These are phyloP conservation scores for Tetracentron sinense DNA, from an alignment of 164 flowering plant genomes.

Conservation along the genomic window DNA sequence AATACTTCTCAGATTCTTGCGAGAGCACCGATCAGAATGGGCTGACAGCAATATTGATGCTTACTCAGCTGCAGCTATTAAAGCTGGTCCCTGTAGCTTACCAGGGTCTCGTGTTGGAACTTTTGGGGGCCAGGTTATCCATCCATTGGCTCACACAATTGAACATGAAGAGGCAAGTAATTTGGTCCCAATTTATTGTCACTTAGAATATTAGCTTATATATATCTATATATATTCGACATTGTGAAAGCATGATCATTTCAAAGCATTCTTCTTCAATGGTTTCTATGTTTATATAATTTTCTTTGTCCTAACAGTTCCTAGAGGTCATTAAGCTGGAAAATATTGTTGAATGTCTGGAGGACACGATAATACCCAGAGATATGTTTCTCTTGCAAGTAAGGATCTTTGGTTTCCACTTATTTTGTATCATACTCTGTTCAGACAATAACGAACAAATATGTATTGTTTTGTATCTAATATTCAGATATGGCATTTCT, in stretches of 20 bases:
- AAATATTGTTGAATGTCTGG: slow-evolving; percentile 58
- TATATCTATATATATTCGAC: not conserved
- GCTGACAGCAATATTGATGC: slow-evolving; percentile 88
- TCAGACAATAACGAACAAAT: too few relatives aligned
- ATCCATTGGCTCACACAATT: slow-evolving; percentile 88
- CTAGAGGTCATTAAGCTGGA: slow-evolving; percentile 92
- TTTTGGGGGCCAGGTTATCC: slow-evolving; percentile 78
- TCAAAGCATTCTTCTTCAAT: not conserved
- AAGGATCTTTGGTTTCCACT: slow-evolving; percentile 17
- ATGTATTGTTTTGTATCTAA: too few relatives aligned
- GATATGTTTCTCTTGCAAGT: slow-evolving; percentile 91
- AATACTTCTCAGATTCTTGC: slow-evolving; percentile 75
- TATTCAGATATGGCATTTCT: too few relatives aligned
- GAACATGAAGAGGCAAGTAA: slow-evolving; percentile 93
- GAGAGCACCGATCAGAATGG: slow-evolving; percentile 99
- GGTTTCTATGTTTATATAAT: not conserved
- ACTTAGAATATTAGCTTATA: not conserved
- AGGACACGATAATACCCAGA: slow-evolving; percentile 62
- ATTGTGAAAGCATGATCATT: not conserved
- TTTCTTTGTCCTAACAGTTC: slow-evolving; percentile 37
- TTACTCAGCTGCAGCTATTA: slow-evolving; percentile 78
- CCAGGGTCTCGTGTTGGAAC: slow-evolving; percentile 69
- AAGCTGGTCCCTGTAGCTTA: slow-evolving; percentile 68
- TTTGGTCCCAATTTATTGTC: not conserved
- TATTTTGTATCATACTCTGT: not conserved